Conservation (phyloP, 1,284 basidiomycete genomes). For the Stygiomarasmius scandens region DNA sequence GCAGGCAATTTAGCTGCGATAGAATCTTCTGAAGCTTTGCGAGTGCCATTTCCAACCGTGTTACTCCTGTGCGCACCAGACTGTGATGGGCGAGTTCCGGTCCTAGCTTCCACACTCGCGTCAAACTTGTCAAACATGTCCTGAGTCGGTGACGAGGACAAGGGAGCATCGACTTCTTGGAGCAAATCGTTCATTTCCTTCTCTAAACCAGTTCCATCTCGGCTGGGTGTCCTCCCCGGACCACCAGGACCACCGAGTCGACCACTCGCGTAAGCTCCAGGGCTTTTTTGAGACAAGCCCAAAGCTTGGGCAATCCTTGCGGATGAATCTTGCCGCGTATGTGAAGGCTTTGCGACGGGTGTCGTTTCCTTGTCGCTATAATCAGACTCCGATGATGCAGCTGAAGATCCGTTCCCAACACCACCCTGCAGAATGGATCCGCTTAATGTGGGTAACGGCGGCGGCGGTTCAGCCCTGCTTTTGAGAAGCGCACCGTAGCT, state of each 20-base stretch:
- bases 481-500: constrained; percentile 21
- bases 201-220: constrained; percentile 21
- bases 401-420: not conserved
- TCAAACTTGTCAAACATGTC: constrained; percentile 3
- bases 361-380: constrained; percentile 1
- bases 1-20: constrained; percentile 48
- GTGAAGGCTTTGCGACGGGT: constrained; percentile 25
- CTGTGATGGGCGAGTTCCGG: not conserved
- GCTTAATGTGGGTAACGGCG: not conserved
- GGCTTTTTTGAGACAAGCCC: constrained; percentile 39
- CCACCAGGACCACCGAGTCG: constrained; percentile 38
- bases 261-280: constrained; percentile 31
- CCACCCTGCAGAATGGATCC: not conserved
- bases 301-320: constrained; percentile 40
- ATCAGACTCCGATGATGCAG: constrained; percentile 13
- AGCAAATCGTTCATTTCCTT: constrained; percentile 17
- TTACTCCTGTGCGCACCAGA: constrained; percentile 35
- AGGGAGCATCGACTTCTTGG: constrained; percentile 13
- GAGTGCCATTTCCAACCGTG: constrained; percentile 39
- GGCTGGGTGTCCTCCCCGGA: constrained; percentile 23
- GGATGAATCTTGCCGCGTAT: constrained; percentile 19
- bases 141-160: not conserved
- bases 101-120: constrained; percentile 13
- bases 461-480: not conserved
- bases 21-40: constrained; percentile 39